Evolutionary conservation across 768 basidiomycete genomes (phyloP).

Genomic region (Sporobolomyces phaffii): DNA sequence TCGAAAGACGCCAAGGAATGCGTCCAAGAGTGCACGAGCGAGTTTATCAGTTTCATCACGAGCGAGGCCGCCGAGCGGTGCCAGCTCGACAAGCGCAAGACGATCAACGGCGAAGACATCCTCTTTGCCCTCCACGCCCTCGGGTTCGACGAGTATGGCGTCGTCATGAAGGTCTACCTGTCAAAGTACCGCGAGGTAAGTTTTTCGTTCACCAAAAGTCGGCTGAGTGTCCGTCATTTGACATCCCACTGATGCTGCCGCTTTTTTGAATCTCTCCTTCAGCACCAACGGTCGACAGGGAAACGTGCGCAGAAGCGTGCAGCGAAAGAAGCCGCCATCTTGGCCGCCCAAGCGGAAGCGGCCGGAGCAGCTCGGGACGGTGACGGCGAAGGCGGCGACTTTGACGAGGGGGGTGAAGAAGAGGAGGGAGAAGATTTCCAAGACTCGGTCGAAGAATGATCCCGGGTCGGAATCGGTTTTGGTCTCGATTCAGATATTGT

Average conservation of each 20-base stretch:
- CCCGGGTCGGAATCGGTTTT: not conserved
- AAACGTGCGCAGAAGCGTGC: conserved; percentile 33
- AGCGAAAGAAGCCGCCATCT: conserved; percentile 10
- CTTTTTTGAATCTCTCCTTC: not conserved
- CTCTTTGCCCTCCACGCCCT: conserved; percentile 86
- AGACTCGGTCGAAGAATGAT: not conserved
- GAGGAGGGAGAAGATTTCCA: not conserved
- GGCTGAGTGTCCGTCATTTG: too few relatives aligned
- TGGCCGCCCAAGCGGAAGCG: not conserved
- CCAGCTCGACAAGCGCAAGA: conserved; percentile 90
- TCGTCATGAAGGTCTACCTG: conserved; percentile 84
- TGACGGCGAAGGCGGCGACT: not conserved
- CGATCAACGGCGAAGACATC: conserved; percentile 95
- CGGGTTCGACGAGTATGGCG: conserved; percentile 87
- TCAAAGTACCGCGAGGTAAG: conserved; percentile 54
- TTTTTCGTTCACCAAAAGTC: not conserved
- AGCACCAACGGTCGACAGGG: conserved; percentile 32
- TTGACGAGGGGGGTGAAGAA: not conserved
- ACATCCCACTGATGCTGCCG: too few relatives aligned
- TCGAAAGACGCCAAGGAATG: conserved; percentile 98
- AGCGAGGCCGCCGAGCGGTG: conserved; percentile 94
- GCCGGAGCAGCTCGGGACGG: not conserved
- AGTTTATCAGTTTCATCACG: conserved; percentile 97
- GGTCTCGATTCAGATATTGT: not conserved
- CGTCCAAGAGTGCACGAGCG: conserved; percentile 95